phyloP scores from a whole-genome alignment of 176 grass and related monocot species.

The Musa itinerans region DNA sequence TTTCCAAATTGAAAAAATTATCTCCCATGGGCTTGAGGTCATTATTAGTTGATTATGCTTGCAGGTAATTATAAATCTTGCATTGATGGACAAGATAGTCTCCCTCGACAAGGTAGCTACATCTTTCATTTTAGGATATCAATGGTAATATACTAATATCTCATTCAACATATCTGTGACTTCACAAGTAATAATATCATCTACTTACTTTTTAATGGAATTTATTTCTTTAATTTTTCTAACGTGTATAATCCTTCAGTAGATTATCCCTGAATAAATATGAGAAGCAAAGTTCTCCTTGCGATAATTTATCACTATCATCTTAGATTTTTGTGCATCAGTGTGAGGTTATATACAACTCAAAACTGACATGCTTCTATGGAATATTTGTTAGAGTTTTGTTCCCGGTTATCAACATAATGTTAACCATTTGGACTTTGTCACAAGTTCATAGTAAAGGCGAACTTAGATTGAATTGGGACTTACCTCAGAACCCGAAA shows the following conservation, averaged over 20 bases:
- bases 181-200: background rate
- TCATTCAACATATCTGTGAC: background rate
- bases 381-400: background rate
- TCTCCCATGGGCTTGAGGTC: slow-evolving; percentile 17
- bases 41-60: slow-evolving; percentile 8
- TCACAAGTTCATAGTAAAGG: too few relatives aligned
- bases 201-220: background rate
- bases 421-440: too few relatives aligned
- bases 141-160: background rate
- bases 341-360: background rate
- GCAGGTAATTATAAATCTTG: slow-evolving; percentile 73
- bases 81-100: slow-evolving; percentile 73
- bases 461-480: too few relatives aligned
- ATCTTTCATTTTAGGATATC: slow-evolving; percentile 8
- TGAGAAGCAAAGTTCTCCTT: background rate
- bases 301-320: background rate
- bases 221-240: background rate
- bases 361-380: background rate
- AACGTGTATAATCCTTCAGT: too few relatives aligned
- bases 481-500: too few relatives aligned
- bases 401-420: too few relatives aligned
- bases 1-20: background rate
- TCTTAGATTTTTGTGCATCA: background rate
- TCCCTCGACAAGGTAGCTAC: slow-evolving; percentile 73
- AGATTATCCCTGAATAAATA: too few relatives aligned